Evolutionary conservation across 208 protist species (phyloP), one percentile per base, ranked within the genome.

Genomic region (Endotrypanum monterogeii): DNA sequence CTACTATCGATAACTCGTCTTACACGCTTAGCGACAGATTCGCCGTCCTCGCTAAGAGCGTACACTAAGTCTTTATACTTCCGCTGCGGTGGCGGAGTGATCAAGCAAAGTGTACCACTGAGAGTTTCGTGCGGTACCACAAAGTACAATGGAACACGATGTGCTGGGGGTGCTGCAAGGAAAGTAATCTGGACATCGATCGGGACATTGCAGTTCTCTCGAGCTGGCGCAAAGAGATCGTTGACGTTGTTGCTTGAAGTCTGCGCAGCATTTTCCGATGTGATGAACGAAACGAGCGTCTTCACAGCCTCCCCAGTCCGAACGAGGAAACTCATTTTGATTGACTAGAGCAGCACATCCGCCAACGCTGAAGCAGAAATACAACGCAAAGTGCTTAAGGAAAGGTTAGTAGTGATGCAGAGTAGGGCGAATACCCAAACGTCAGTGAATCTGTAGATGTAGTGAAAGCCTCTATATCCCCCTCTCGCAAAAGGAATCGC

Each of bases 121-220:
- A 86, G 71, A 23, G 89, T 80, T 58, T 91, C 87, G 74, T 95
- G 79, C 11, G 93, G 93, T 56, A 95, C 67, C 30, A 70, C 57
- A 35, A 95, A 88, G 73, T 94, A 97, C 25, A 95, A 76, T 16
- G 93, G 93, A 44, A 97, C 93, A 63, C 93, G 90, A 70, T 97
- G 90, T 30, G 88, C 82, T 0, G 68, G 61, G 2, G 93, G 90
- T 30, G 93, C 76, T n/a, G 81, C 68, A 3, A 94, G 50, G 74
- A 95, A 97, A 44, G 88, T 62, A 28, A 97, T 66, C 60, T 97
- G 89, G 20, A 97, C 76, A 23, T 95, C 93, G 28, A 96, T 70
- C 23, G 76, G 73, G 57, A 76, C 65, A 57, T 75, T 54, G 28
- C 61, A 71, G 48, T 73, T 79, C 62, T 92, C 75, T 44, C 78